A percentile compares a stretch with the other conserved stretches of the same genome.
These are phyloP conservation scores for Cladosporium colombiae DNA, from an alignment of 2,329 filamentous ascomycete genomes.

Conservation along the genomic window DNA sequence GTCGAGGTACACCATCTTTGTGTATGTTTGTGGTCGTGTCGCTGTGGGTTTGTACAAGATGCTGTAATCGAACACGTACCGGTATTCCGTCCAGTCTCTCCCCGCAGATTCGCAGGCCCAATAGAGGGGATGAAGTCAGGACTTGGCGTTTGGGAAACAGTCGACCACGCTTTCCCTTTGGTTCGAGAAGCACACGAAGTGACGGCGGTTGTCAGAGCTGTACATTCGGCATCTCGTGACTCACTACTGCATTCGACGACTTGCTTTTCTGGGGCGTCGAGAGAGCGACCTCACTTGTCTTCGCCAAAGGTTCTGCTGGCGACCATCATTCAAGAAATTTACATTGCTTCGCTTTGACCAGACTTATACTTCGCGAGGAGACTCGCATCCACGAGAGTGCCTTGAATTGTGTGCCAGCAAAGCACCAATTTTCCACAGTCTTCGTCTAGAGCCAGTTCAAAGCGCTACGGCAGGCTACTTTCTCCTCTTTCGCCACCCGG, in stretches of 20 bases:
- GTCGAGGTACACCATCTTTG: constrained; percentile 72
- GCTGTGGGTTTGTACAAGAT: not conserved
- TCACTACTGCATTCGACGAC: not conserved
- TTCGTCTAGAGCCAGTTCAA: not conserved
- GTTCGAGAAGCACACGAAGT: not conserved
- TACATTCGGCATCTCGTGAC: not conserved
- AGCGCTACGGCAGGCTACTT: not conserved
- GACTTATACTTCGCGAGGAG: not conserved
- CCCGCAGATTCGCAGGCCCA: not conserved
- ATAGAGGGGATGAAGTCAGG: constrained; percentile 8
- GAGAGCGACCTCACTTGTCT: not conserved
- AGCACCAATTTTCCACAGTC: not conserved
- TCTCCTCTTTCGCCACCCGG: not conserved
- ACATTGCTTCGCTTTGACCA: not conserved
- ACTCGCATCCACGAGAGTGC: not conserved
- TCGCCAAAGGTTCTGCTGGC: not conserved
- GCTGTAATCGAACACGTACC: constrained; percentile 2
- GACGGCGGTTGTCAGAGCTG: not conserved
- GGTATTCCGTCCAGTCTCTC: not conserved
- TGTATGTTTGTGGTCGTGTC: not conserved
- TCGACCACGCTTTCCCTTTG: constrained; percentile 10
- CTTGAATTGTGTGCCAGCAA: not conserved
- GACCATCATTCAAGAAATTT: not conserved
- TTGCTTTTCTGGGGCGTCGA: not conserved
- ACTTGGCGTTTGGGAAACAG: constrained; percentile 18